Evolutionary conservation across 2,329 filamentous ascomycete genomes (phyloP), one percentile per base, ranked within the genome.

Genomic region (Epicoccum sorghinum): DNA sequence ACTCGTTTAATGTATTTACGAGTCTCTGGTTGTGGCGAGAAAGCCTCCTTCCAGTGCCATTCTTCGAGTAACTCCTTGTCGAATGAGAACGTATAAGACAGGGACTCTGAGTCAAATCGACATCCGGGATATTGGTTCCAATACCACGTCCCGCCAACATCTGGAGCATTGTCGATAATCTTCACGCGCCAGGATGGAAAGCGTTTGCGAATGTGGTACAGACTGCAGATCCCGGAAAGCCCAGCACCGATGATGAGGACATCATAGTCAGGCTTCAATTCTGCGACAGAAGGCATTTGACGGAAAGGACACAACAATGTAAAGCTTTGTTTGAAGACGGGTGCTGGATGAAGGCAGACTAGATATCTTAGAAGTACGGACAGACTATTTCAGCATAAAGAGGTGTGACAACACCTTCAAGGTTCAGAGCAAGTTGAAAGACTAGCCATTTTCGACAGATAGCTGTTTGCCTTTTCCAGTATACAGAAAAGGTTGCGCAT

Each of bases 101-200:
- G 72, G 1, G 74, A 75, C 60, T 81, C 77, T 0, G 77, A 78
- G 52, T 82, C 79, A 44, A 79, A 77, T 32, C 78, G 71, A 9
- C 77, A 77, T 4, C 79, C 79, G 7, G 79, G 77, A 44, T 80
- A 80, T n/a, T 73, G 70, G 50, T 80, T 80, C 76, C 75, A 77
- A 52, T 71, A 47, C 45, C 45, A 47, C 4, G 45, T 47, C 2
- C 45, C 45, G 7, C 45, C 45, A 10, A 47, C 45, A 13, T 47
- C 45, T 32, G 47, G 37, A 4, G 46, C 46, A 23, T 48, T 48
- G 30, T 48, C 46, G 18, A 48, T 18, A 10, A 48, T 13, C 13
- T 41, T 48, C 4, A 48, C 46, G 8, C 46, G 46, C 46, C 46
- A 48, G 14, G 18, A 14, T 5, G 46, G 46, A 35, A 48, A 48